Base-by-base conservation (phyloP, 441 rosid genomes). In the Populus trichocarpa region DNA sequence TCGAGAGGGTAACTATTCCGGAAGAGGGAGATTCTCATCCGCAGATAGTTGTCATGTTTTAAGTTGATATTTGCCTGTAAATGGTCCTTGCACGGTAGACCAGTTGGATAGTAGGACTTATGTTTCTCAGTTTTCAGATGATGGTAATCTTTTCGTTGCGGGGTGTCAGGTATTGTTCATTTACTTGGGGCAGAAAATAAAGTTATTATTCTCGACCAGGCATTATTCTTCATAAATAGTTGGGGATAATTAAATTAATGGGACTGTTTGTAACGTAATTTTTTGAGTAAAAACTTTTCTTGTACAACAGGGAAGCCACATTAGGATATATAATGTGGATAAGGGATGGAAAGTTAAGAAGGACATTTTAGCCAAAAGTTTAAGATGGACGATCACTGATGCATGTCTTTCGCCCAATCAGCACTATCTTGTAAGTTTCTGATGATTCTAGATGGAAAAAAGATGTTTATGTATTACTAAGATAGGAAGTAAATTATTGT, bases 321-420 rank as follows among this genome's bases (percentile, higher is more conserved):
- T 95, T 77, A 86, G 90, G 83, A 81, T 95, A 79, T 95, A 95
- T 77, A 85, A 93, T 69, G 96, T 90, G 76, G 97, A 92, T 25
- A 87, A 75, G 25, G 91, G 89, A 16, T 95, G 97, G 99, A 84
- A 88, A 83, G 67, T 90, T 86, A 92, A 90, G 79, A 93, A 93
- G 87, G 81, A 91, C 77, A 90, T 95, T 78, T 81, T 79, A 71
- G 87, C 98, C 2, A 92, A 83, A 85, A 90, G 89, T 81, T 85
- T 93, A 83, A 82, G 79, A 35, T 95, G 99, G 99, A 93, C 97
- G 7, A 87, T 90, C 76, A 95, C 97, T 5, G 97, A 95, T 87
- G 85, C 97, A 32, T 87, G 88, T 82, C 89, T 95, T 75, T 95
- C 97, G 12, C 97, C 99, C 23, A 93, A 95, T 84, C 93, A 84